Conservation (phyloP, 2,329 filamentous ascomycete species). For the Alternaria incomplexa region DNA sequence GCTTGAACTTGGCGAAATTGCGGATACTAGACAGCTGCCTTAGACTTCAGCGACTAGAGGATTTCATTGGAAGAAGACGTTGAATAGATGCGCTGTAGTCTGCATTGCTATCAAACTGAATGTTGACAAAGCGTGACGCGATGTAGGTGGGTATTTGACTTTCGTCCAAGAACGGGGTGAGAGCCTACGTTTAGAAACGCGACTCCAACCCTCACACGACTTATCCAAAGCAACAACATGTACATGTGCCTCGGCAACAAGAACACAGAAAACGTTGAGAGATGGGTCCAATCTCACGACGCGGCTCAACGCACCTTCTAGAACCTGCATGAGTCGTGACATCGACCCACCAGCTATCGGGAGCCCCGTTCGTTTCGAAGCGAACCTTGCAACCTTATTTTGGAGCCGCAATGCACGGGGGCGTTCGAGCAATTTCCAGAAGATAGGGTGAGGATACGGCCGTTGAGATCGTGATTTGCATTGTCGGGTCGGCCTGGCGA, state of each 20-base stretch:
- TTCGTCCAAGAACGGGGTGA: background rate
- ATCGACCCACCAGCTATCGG: constrained; percentile 21
- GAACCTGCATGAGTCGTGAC: constrained; percentile 20
- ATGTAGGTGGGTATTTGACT: background rate
- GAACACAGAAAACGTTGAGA: background rate
- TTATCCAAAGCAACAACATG: background rate
- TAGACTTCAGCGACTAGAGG: background rate
- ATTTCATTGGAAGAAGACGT: background rate
- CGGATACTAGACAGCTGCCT: background rate
- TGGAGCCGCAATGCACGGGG: constrained; percentile 2
- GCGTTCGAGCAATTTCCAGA: background rate
- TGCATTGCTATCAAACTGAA: background rate
- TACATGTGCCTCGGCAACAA: constrained; percentile 4
- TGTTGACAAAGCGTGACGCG: background rate
- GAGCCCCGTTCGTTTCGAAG: constrained; percentile 20
- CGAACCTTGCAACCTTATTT: constrained; percentile 9
- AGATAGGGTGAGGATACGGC: background rate
- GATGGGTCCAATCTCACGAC: constrained; percentile 14
- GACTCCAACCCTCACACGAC: background rate
- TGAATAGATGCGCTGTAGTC: background rate
- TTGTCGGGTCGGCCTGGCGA: background rate
- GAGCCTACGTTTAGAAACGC: background rate
- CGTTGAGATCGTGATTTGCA: background rate
- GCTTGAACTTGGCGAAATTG: background rate
- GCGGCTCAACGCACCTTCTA: constrained; percentile 19